Base-by-base conservation (phyloP, 495 filamentous ascomycete species). In the Penicillium odoratum region DNA sequence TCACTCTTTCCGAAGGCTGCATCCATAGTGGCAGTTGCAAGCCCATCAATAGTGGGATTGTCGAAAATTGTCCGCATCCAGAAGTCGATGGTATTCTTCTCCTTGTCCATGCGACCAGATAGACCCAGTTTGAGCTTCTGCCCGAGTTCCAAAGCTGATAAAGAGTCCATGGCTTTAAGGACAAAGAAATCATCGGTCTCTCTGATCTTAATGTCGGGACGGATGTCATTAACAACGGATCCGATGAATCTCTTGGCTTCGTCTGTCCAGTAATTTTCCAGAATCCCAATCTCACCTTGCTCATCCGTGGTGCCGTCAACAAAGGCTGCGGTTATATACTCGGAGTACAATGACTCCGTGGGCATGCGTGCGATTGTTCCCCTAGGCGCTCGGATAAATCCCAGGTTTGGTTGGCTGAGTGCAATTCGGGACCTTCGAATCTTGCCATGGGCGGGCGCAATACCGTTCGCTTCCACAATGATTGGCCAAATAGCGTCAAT, bases 401-500 rank as follows among this genome's bases (percentile, higher is more conserved):
- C 54, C 3, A 61, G 36, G 21, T 61, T 61, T 0, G 59, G 59
- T 15, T 61, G 54, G n/a, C 59, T 57, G 28, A 61, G 55, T n/a
- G 57, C 16, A 33, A 63, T 63, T 31, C 60, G 51, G 9, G 56
- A 58, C 15, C 60, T 57, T 5, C 60, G 46, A 48, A 70, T 57
- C 29, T 64, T 63, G 57, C 63, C 63, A 48, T 66, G 53, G 30
- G 48, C 53, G 28, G 63, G 63, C 9, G 61, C 60, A 36, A 51
- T 58, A 9, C 46, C 25, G 47, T 68, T 70, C 10, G 62, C 67
- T 50, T 62, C 11, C 10, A 56, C 53, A 21, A 70, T 46, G 3
- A 51, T 52, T 11, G 68, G 63, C 65, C 62, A 70, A 13, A 69
- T 69, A 15, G 57, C 47, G 40, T 68, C 66, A 9, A 66, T 48